A percentile compares a stretch with the other conserved stretches of the same genome.
phyloP scores from a whole-genome alignment of 176 grass and related monocot genomes.

The Bolboschoenus planiculmis region DNA sequence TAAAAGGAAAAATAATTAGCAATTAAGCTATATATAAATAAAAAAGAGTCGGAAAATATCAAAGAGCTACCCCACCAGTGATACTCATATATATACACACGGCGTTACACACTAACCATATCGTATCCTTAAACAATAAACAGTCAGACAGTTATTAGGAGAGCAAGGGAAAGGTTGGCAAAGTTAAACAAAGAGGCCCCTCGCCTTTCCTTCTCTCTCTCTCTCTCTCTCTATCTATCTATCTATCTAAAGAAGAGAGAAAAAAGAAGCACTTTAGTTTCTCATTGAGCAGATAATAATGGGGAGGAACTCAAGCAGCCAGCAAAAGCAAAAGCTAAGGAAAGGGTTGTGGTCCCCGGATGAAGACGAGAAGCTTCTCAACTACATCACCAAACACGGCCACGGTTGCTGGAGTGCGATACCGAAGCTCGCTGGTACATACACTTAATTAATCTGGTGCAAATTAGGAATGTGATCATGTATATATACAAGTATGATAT shows the following conservation, averaged over 20 bases:
- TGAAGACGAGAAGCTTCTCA: conserved; percentile 73
- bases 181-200: not conserved
- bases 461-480: not conserved
- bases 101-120: not conserved
- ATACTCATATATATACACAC: conserved; percentile 10
- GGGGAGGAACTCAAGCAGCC: conserved; percentile 37
- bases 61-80: not conserved
- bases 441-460: not conserved
- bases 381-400: conserved; percentile 61
- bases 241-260: not conserved
- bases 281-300: conserved; percentile 32
- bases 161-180: not conserved
- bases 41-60: not conserved
- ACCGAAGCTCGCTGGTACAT: conserved; percentile 53
- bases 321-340: conserved; percentile 53
- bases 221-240: not conserved
- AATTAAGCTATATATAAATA: no score
- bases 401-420: conserved; percentile 69
- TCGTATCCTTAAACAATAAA: not conserved
- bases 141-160: not conserved
- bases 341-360: conserved; percentile 72
- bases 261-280: not conserved
- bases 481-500: not conserved
- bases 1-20: no score
- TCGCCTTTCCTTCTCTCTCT: not conserved